Evolutionary conservation across 2,329 filamentous ascomycete species (phyloP), one percentile per base, ranked within the genome.

Genomic region (Neophaeococcomyces mojaviensis): DNA sequence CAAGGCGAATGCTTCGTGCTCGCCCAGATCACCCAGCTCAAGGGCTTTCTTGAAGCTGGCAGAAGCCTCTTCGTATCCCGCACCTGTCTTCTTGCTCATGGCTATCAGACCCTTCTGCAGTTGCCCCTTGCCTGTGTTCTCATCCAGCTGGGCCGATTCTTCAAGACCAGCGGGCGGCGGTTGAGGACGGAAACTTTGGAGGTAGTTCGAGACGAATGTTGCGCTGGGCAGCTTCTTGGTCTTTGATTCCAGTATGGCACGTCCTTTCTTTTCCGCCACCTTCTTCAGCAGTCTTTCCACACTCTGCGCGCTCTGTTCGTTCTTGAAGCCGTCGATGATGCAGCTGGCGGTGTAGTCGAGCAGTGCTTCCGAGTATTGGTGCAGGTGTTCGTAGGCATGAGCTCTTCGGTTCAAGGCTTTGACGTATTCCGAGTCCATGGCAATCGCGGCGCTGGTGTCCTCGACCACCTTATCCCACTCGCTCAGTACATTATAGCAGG

Each of bases 341-440:
- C 92, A 98, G 70, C 90, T 96, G 48, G 92, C 92, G 7, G 92
- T 98, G 71, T 94, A 97, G 70, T 98, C 92, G 53, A 98, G 79
- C 7, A 98, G 82, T 37, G 92, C 90, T 64, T 97, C 90, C 66
- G 88, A 92, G 73, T 84, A 95, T 68, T 84, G 84, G 59, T 83
- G 83, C 36, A 92, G 79, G 66, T 96, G 86, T 70, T 98, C 92
- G 68, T 97, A 98, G 48, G 92, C 92, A 63, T 94, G 94, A 46
- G 92, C 92, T 59, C 92, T 82, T 61, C 92, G 84, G 77, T 98
- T 98, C 59, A 98, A 76, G 28, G 92, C 92, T 76, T 98, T 97
- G 68, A 98, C 82, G 66, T 98, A 98, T 70, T 94, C 86, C 58
- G 84, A 84, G 65, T 98, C 88, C 68, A 98, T 85, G 64, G 79